phyloP scores from a whole-genome alignment of 2,329 filamentous ascomycete species.

The Dothistroma septosporum region DNA sequence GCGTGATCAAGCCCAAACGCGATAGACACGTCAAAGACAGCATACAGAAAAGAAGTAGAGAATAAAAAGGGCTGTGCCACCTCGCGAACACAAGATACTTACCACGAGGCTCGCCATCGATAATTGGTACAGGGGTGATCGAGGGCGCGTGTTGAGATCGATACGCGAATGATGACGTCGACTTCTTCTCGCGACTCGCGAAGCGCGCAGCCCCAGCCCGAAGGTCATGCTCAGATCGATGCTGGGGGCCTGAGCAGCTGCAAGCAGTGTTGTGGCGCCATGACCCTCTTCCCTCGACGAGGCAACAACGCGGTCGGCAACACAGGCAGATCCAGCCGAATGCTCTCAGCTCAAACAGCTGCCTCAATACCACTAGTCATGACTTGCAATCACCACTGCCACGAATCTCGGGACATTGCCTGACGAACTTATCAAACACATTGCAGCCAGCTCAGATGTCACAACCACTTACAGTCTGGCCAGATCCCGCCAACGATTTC shows the following conservation, averaged over 20 bases:
- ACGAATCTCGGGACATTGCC: constrained; percentile 10
- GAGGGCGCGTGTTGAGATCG: background rate
- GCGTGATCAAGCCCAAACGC: background rate
- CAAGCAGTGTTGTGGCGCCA: background rate
- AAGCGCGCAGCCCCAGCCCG: background rate
- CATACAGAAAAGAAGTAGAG: background rate
- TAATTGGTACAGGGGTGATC: background rate
- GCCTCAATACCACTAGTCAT: background rate
- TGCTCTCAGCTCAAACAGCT: background rate
- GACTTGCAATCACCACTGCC: background rate
- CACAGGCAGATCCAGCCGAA: background rate
- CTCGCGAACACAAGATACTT: background rate
- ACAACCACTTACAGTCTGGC: constrained; percentile 9
- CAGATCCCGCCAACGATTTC: constrained; percentile 10
- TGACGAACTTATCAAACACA: constrained; percentile 17
- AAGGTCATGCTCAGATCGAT: background rate
- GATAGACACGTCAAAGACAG: background rate
- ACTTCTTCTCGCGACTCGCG: background rate
- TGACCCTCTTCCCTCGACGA: background rate
- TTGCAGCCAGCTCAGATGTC: constrained; percentile 15
- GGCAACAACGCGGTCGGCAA: background rate
- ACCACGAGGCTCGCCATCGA: background rate
- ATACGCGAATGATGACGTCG: background rate
- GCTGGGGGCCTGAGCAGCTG: background rate
- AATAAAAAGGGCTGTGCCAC: background rate